Percentiles rank a stretch among this genome's conserved stretches.
phyloP scores from a whole-genome alignment of 1,284 basidiomycete genomes.

The Mycena citricolor region DNA sequence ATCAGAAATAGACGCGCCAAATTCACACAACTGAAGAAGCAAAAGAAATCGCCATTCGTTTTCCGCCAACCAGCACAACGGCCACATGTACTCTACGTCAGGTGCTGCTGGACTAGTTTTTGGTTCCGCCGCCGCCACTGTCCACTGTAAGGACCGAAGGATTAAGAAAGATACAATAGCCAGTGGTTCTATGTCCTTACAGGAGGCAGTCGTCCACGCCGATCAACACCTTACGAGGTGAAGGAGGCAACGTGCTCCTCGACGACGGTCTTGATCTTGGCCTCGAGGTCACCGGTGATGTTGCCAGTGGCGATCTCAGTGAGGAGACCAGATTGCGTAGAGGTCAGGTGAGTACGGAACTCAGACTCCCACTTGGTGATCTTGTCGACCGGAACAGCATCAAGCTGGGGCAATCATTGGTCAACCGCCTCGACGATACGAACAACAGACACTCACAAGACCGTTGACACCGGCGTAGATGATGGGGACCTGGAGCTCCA shows the following conservation, averaged over 20 bases:
- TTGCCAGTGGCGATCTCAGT: slow-evolving; percentile 81
- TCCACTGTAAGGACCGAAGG: too few species aligned
- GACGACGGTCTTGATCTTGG: slow-evolving; percentile 90
- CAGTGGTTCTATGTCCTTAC: too few species aligned
- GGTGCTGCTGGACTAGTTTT: too few species aligned
- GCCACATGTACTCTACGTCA: too few species aligned
- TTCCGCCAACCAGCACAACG: too few species aligned
- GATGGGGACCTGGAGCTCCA: slow-evolving; percentile 96
- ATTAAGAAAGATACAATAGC: too few species aligned
- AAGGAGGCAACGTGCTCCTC: slow-evolving; percentile 86
- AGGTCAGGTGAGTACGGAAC: slow-evolving; percentile 81
- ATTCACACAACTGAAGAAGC: too few species aligned
- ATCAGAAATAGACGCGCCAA: too few species aligned
- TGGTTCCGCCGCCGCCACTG: too few species aligned
- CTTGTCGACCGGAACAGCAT: slow-evolving; percentile 90
- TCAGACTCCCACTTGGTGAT: slow-evolving; percentile 93
- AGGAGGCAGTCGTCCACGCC: too few species aligned
- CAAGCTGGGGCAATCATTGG: slow-evolving; percentile 52
- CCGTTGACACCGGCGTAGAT: slow-evolving; percentile 99
- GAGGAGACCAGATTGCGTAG: slow-evolving; percentile 70
- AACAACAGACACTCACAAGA: slow-evolving; percentile 59
- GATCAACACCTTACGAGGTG: too few species aligned
- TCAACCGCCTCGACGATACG: neutral
- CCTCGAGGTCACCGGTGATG: slow-evolving; percentile 88
- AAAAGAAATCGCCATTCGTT: too few species aligned